A percentile compares a stretch with the other conserved stretches of the same genome.
phyloP scores from a whole-genome alignment of 805 yeast species.

The Wickerhamomyces strasburgensis region DNA sequence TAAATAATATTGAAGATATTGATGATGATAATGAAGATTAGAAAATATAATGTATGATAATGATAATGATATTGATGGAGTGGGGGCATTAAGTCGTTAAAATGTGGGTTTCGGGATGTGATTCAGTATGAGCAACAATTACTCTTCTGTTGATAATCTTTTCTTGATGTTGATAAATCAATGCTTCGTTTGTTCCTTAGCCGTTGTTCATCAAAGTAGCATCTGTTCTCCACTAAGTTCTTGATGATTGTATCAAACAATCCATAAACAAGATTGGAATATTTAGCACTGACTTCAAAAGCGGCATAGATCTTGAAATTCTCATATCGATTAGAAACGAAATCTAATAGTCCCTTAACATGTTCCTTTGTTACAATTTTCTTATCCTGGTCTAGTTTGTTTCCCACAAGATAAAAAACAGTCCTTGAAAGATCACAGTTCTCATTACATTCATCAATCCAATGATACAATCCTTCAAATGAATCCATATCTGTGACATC shows the following conservation, averaged over 20 bases:
- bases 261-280: conserved; percentile 33
- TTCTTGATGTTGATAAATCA: conserved; percentile 24
- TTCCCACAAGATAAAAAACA: conserved; percentile 41
- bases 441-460: conserved; percentile 39
- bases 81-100: conserved; percentile 11
- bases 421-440: conserved; percentile 29
- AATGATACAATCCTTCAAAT: conserved; percentile 34
- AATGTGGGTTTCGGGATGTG: neutral
- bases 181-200: conserved; percentile 25
- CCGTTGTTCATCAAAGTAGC: conserved; percentile 30
- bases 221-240: conserved; percentile 36
- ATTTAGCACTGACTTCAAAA: conserved; percentile 44
- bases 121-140: conserved; percentile 23
- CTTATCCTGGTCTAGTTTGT: conserved; percentile 35
- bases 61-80: too few relatives aligned
- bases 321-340: conserved; percentile 26
- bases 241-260: conserved; percentile 34
- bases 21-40: too few relatives aligned
- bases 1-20: too few relatives aligned
- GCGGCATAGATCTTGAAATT: conserved; percentile 34
- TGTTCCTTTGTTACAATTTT: conserved; percentile 37
- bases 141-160: conserved; percentile 15
- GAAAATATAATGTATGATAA: too few relatives aligned
- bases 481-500: conserved; percentile 37
- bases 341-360: conserved; percentile 29